These are phyloP conservation scores for Chalciporus sphaerocephalus DNA, from an alignment of 768 basidiomycete genomes.

Conservation along the genomic window DNA sequence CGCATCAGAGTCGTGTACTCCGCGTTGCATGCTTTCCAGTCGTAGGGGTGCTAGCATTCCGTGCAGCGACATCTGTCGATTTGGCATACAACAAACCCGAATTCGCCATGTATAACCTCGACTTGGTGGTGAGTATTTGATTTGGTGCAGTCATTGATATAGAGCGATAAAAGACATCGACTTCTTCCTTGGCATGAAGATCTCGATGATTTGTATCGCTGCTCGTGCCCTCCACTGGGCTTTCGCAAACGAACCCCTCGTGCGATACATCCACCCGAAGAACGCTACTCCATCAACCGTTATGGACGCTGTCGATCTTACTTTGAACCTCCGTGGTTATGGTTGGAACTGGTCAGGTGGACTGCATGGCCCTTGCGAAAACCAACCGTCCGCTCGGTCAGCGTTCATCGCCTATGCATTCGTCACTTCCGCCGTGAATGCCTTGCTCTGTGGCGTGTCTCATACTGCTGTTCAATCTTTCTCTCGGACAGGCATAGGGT, in stretches of 20 bases:
- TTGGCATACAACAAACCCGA: constrained; percentile 2
- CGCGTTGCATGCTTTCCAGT: constrained; percentile 46
- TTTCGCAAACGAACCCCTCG: constrained; percentile 7
- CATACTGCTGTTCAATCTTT: constrained; percentile 48
- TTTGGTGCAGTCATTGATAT: neutral
- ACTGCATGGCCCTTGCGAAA: constrained; percentile 30
- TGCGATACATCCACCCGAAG: constrained; percentile 1
- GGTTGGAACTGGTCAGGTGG: constrained; percentile 55
- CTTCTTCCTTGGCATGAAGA: neutral
- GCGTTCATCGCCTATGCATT: constrained; percentile 38
- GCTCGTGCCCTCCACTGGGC: constrained; percentile 13
- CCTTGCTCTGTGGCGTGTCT: constrained; percentile 43
- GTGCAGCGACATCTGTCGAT: constrained; percentile 28
- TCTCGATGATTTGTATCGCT: constrained; percentile 8
- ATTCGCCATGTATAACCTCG: constrained; percentile 3
- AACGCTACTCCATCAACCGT: neutral
- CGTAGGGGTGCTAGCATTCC: constrained; percentile 40
- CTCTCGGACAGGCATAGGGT: constrained; percentile 34
- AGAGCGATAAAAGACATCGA: neutral
- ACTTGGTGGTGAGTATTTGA: constrained; percentile 9
- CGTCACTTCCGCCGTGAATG: constrained; percentile 29
- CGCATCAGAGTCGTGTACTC: constrained; percentile 41
- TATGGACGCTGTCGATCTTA: constrained; percentile 46
- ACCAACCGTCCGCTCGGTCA: constrained; percentile 35
- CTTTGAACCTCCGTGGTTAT: constrained; percentile 48